These are phyloP conservation scores for button mushroom (Agaricus bisporus) DNA, from an alignment of 768 basidiomycete genomes.

Conservation along the genomic window DNA sequence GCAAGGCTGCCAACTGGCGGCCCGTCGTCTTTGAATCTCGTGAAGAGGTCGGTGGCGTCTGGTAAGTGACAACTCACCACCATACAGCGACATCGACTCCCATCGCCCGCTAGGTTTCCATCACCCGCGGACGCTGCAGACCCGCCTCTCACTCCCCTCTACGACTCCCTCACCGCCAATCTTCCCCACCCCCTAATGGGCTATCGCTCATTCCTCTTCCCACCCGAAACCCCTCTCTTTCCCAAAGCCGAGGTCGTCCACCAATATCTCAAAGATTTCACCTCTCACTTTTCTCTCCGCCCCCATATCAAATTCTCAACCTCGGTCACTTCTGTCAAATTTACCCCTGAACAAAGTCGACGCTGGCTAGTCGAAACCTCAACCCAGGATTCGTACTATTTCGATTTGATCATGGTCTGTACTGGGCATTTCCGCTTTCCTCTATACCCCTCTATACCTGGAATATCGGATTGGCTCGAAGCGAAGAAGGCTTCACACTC, in stretches of 20 bases:
- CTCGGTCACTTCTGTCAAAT: constrained; percentile 41
- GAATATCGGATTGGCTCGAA: constrained; percentile 52
- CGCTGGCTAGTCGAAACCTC: constrained; percentile 45
- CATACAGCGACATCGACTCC: neutral
- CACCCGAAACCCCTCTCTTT: constrained; percentile 65
- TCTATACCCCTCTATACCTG: constrained; percentile 53
- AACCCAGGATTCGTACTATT: constrained; percentile 28
- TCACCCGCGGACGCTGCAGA: constrained; percentile 35
- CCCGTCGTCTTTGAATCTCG: constrained; percentile 59
- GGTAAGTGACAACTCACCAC: constrained; percentile 36
- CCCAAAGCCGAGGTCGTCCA: constrained; percentile 57
- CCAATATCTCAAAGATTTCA: constrained; percentile 65
- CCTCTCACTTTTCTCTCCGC: constrained; percentile 51
- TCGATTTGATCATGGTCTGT: constrained; percentile 66
- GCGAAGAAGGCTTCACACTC: constrained; percentile 55
- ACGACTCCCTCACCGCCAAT: constrained; percentile 80
- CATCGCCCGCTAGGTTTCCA: constrained; percentile 40
- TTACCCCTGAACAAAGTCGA: constrained; percentile 20
- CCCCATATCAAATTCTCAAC: constrained; percentile 61
- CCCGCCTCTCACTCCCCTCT: constrained; percentile 63
- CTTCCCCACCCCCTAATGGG: constrained; percentile 77
- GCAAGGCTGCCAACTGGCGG: constrained; percentile 56
- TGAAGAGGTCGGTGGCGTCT: constrained; percentile 66
- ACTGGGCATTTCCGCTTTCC: constrained; percentile 74
- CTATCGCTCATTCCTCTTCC: constrained; percentile 57